A percentile compares a stretch with the other conserved stretches of the same genome.
These are phyloP conservation scores for Kodamaea kakaduensis DNA, from an alignment of 805 yeast genomes.

Conservation along the genomic window DNA sequence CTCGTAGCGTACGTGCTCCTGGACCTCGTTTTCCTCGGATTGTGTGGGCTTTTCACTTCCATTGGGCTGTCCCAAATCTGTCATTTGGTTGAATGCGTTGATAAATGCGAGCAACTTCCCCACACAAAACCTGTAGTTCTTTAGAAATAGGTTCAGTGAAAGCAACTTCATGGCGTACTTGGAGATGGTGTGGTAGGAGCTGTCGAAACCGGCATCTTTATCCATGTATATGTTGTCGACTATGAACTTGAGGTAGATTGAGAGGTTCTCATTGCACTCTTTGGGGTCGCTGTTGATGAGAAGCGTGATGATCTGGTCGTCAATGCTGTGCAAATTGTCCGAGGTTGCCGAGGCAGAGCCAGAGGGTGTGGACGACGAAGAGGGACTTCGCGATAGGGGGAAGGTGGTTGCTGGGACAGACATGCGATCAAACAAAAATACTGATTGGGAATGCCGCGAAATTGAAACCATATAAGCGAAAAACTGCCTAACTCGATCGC, in stretches of 20 bases:
- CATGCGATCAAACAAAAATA: no score
- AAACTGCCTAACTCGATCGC: no score
- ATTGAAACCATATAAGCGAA: no score
- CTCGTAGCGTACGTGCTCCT: conserved; percentile 13
- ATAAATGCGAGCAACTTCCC: conserved; percentile 37
- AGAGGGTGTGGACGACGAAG: neutral
- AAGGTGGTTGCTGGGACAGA: conserved; percentile 3
- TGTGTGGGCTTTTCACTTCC: neutral
- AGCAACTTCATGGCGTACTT: conserved; percentile 32
- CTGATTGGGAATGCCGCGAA: no score
- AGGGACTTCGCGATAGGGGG: conserved; percentile 5
- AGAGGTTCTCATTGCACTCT: conserved; percentile 38
- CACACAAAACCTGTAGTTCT: conserved; percentile 33
- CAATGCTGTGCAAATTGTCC: conserved; percentile 2
- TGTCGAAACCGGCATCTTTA: conserved; percentile 10
- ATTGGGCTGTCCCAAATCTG: conserved; percentile 2
- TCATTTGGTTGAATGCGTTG: conserved; percentile 21
- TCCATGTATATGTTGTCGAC: conserved; percentile 26
- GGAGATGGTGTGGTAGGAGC: conserved; percentile 29
- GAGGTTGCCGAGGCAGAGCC: neutral
- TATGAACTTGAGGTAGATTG: conserved; percentile 29
- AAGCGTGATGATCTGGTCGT: conserved; percentile 15
- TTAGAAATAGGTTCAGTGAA: conserved; percentile 35
- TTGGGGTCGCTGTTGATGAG: conserved; percentile 36
- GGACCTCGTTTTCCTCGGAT: conserved; percentile 5